A percentile compares a stretch with the other conserved stretches of the same genome.
phyloP scores from a whole-genome alignment of 2,329 filamentous ascomycete species.

The Exophiala oligosperma region DNA sequence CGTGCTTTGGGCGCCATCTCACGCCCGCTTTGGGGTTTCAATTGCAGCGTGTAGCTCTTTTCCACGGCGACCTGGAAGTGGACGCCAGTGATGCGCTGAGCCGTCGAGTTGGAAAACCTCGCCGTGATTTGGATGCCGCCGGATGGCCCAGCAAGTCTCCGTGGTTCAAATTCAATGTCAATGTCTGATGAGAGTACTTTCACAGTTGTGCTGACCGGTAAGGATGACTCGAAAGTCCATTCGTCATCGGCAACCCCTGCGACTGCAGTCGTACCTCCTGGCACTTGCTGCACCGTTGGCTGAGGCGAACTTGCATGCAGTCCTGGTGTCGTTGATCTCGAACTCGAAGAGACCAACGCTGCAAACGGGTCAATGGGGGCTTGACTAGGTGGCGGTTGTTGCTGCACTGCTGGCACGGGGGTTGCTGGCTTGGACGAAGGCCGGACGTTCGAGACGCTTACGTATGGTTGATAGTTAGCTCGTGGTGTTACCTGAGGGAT shows the following conservation, averaged over 20 bases:
- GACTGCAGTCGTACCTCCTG: conserved; percentile 22
- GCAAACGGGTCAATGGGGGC: conserved; percentile 61
- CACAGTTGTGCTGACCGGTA: conserved; percentile 69
- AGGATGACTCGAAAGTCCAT: conserved; percentile 87
- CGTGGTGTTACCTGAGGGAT: conserved; percentile 48
- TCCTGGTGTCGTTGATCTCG: conserved; percentile 48
- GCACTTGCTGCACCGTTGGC: conserved; percentile 26
- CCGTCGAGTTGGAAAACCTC: conserved; percentile 79
- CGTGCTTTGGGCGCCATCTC: conserved; percentile 69
- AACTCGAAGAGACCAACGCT: conserved; percentile 53
- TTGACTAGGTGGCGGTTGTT: conserved; percentile 40
- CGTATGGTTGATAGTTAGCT: conserved; percentile 59
- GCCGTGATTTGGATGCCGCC: conserved; percentile 69
- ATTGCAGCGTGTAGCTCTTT: conserved; percentile 78
- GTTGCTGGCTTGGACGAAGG: conserved; percentile 51
- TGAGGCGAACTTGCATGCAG: conserved; percentile 30
- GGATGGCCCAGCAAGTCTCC: conserved; percentile 50
- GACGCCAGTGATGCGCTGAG: conserved; percentile 71
- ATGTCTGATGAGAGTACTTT: conserved; percentile 70
- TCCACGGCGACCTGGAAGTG: conserved; percentile 93
- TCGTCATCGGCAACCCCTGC: conserved; percentile 70
- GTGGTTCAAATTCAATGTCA: conserved; percentile 71
- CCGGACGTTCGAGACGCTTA: conserved; percentile 49
- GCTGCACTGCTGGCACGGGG: conserved; percentile 44
- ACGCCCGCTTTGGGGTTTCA: conserved; percentile 83